These are phyloP conservation scores for Boletus austroedulis DNA, from an alignment of 1,284 basidiomycete genomes.

Conservation along the genomic window DNA sequence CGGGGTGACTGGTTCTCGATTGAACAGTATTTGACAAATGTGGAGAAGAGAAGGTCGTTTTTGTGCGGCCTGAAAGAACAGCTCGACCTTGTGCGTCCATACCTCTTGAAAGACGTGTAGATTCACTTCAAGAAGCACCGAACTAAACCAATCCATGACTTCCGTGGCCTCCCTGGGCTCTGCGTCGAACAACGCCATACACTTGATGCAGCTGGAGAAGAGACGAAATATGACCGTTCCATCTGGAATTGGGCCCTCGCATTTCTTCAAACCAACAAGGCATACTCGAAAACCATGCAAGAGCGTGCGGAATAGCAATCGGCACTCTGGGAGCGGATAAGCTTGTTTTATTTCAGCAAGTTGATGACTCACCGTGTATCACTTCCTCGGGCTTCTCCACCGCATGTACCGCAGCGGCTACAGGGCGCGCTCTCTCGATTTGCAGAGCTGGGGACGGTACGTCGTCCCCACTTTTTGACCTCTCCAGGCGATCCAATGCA, in stretches of 20 bases:
- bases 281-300: conserved; percentile 89
- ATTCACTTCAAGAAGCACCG: conserved; percentile 79
- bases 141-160: conserved; percentile 82
- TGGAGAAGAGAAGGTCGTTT: conserved; percentile 81
- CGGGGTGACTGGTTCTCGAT: conserved; percentile 80
- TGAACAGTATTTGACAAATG: conserved; percentile 86
- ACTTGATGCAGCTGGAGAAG: conserved; percentile 83
- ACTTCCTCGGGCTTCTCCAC: conserved; percentile 76
- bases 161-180: conserved; percentile 85
- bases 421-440: conserved; percentile 79
- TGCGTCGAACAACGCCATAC: conserved; percentile 84
- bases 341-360: neutral
- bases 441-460: conserved; percentile 47
- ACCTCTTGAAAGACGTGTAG: conserved; percentile 92
- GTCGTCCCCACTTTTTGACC: conserved; percentile 47
- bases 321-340: conserved; percentile 58
- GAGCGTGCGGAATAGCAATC: conserved; percentile 85
- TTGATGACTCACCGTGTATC: conserved; percentile 54
- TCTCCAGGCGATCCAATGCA: conserved; percentile 48
- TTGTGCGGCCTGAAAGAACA: conserved; percentile 80
- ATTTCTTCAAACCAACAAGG: conserved; percentile 76
- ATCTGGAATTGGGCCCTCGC: conserved; percentile 77
- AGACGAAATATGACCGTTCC: conserved; percentile 86
- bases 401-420: conserved; percentile 70
- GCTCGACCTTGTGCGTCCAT: conserved; percentile 87